Conservation (phyloP, 164 flowering plant genomes). For the Pachysandra terminalis region DNA sequence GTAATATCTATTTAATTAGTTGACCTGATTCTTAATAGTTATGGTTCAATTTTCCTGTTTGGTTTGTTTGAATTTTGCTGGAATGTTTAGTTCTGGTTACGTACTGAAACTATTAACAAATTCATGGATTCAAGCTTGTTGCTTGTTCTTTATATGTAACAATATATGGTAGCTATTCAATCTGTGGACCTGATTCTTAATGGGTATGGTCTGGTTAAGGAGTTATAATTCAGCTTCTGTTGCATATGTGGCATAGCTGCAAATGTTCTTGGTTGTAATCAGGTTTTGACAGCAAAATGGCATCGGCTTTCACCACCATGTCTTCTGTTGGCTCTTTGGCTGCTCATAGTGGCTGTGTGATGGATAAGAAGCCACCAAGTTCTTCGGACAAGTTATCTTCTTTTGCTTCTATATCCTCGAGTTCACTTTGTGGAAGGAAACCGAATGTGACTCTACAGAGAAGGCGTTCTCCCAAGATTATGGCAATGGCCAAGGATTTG, state of each 20-base stretch:
- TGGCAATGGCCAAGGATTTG: constrained; percentile 86
- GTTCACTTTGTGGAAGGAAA: constrained; percentile 37
- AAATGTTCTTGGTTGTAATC: background rate
- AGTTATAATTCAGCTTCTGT: too few species aligned
- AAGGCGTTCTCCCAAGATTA: constrained; percentile 35
- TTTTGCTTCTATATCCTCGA: constrained; percentile 51
- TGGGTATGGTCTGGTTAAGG: too few species aligned
- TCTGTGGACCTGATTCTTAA: too few species aligned
- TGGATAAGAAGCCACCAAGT: constrained; percentile 38
- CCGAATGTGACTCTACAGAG: constrained; percentile 32
- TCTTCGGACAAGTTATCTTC: constrained; percentile 55
- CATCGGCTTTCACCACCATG: constrained; percentile 57
- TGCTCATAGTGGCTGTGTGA: constrained; percentile 31
- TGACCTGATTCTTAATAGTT: too few species aligned
- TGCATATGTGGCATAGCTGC: too few species aligned
- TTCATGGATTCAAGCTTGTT: background rate
- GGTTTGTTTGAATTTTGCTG: background rate
- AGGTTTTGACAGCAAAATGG: constrained; percentile 40
- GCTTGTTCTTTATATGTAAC: too few species aligned
- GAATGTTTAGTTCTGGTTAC: background rate
- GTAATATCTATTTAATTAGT: too few species aligned
- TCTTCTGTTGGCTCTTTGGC: constrained; percentile 63
- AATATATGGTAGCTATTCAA: too few species aligned
- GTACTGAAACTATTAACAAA: background rate
- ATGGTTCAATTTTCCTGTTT: background rate